These are phyloP conservation scores for Agaricus subrufescens DNA, from an alignment of 768 basidiomycete species.

Conservation along the genomic window DNA sequence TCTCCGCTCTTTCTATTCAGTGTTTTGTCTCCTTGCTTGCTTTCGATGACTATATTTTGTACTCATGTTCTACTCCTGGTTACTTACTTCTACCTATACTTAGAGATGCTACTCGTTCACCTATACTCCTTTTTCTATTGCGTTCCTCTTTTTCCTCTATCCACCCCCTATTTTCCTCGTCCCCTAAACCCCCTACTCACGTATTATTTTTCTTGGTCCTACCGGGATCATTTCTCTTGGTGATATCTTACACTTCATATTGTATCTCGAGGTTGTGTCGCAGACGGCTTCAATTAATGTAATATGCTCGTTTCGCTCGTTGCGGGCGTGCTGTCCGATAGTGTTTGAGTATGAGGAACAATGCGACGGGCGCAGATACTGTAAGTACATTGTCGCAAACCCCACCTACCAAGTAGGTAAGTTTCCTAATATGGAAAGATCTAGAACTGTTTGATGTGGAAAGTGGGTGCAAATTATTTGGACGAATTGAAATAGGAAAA, in stretches of 20 bases:
- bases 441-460: too few relatives aligned
- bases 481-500: too few relatives aligned
- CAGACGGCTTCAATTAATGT: slow-evolving; percentile 18
- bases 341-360: too few relatives aligned
- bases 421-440: too few relatives aligned
- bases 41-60: neutral
- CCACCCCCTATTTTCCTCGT: neutral
- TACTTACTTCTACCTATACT: neutral
- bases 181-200: neutral
- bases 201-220: slow-evolving; percentile 5
- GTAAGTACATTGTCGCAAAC: too few relatives aligned
- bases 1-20: neutral
- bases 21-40: neutral
- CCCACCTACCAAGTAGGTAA: too few relatives aligned
- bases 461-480: too few relatives aligned
- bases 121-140: slow-evolving; percentile 6
- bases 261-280: slow-evolving; percentile 15
- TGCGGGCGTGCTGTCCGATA: too few relatives aligned
- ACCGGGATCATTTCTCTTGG: neutral
- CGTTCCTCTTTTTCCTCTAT: neutral
- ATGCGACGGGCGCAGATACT: too few relatives aligned
- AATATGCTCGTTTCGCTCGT: neutral
- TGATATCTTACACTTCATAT: slow-evolving; percentile 3
- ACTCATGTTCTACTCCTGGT: neutral
- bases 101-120: neutral